These are phyloP conservation scores for Blastobotrys muscicola DNA, from an alignment of 805 yeast species.

Conservation along the genomic window DNA sequence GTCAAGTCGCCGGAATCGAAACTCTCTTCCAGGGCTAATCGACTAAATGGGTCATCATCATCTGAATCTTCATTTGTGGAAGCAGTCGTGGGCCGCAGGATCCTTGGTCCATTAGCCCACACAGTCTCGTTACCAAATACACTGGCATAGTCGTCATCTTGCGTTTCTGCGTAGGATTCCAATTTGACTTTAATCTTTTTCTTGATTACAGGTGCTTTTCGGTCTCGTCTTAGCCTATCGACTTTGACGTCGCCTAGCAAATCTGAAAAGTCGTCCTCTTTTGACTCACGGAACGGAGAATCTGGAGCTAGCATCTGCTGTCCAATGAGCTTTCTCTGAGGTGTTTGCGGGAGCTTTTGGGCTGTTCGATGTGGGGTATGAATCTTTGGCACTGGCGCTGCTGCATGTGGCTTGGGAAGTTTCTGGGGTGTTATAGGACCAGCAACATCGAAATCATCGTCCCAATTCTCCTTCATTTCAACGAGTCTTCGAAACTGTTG, in stretches of 20 bases:
- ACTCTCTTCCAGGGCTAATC: slow-evolving; percentile 10
- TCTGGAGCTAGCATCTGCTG: neutral
- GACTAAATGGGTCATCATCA: slow-evolving; percentile 12
- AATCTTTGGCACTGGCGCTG: too few relatives aligned
- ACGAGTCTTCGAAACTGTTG: too few relatives aligned
- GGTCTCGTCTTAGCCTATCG: neutral
- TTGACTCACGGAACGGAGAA: slow-evolving; percentile 9
- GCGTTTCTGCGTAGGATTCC: slow-evolving; percentile 6
- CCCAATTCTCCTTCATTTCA: slow-evolving; percentile 7
- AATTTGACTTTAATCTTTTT: neutral
- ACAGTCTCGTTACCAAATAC: slow-evolving; percentile 8
- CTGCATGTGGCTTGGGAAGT: too few relatives aligned
- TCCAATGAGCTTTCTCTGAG: slow-evolving; percentile 2
- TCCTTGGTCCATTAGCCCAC: neutral
- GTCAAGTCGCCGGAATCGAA: slow-evolving; percentile 15
- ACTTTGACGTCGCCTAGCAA: slow-evolving; percentile 11
- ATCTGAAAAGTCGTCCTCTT: slow-evolving; percentile 13
- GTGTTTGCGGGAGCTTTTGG: neutral
- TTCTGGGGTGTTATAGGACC: too few relatives aligned
- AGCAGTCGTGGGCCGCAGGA: neutral
- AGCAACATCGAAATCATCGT: slow-evolving; percentile 6
- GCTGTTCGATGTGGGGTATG: too few relatives aligned
- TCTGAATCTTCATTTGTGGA: slow-evolving; percentile 3
- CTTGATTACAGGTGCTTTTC: neutral
- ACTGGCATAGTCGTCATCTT: slow-evolving; percentile 16